A percentile compares a stretch with the other conserved stretches of the same genome.
These are phyloP conservation scores for Stentor roeselii DNA, from an alignment of 73 alveolate species.

Conservation along the genomic window DNA sequence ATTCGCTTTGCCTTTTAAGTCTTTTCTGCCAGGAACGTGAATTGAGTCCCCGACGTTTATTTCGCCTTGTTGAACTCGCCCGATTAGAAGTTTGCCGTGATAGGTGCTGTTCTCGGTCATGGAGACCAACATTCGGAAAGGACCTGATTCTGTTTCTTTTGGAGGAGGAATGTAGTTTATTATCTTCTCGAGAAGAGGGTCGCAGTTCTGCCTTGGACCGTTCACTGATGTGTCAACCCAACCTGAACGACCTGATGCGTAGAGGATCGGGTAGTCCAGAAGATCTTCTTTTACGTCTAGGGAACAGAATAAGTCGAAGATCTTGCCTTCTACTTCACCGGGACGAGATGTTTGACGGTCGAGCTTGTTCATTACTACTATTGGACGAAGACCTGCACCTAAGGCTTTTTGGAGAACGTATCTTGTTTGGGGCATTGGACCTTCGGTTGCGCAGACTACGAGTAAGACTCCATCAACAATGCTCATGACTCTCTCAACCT, in stretches of 20 bases:
- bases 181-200: constrained; percentile 61
- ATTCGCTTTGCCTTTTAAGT: constrained; percentile 46
- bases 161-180: constrained; percentile 65
- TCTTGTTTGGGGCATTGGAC: constrained; percentile 80
- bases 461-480: constrained; percentile 84
- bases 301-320: constrained; percentile 72
- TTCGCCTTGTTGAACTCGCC: constrained; percentile 66
- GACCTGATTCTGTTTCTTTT: constrained; percentile 44
- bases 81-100: constrained; percentile 72
- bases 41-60: constrained; percentile 61
- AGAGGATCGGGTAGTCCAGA: constrained; percentile 74
- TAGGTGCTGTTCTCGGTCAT: constrained; percentile 70
- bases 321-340: constrained; percentile 79
- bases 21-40: constrained; percentile 47
- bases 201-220: constrained; percentile 52
- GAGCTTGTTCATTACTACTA: constrained; percentile 81
- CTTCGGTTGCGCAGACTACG: constrained; percentile 91
- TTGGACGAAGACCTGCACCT: constrained; percentile 59
- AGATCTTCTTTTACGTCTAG: constrained; percentile 71
- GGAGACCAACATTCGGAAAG: constrained; percentile 66
- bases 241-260: constrained; percentile 79
- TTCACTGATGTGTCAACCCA: constrained; percentile 64
- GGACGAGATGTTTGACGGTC: constrained; percentile 81
- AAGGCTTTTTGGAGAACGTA: constrained; percentile 76
- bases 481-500: constrained; percentile 87